Conservation (phyloP, 2,329 filamentous ascomycete genomes). For the Aspergillus vadensis region DNA sequence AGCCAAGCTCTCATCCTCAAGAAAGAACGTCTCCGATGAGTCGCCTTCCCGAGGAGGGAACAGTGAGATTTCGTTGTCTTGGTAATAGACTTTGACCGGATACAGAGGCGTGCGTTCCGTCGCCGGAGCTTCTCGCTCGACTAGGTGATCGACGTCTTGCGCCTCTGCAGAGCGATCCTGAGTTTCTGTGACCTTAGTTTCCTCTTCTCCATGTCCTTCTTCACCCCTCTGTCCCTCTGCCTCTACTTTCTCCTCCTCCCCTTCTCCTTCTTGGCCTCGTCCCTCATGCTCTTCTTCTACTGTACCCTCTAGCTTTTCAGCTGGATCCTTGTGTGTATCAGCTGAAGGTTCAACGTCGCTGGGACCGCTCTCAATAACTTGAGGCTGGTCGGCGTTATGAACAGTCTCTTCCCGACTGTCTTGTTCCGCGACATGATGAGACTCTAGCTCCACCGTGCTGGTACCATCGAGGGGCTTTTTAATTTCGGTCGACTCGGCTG, state of each 20-base stretch:
- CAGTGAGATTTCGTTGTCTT: conserved; percentile 57
- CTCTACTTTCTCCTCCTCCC: conserved; percentile 14
- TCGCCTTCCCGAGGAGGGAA: conserved; percentile 59
- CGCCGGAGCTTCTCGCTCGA: conserved; percentile 10
- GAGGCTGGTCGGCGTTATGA: conserved; percentile 7
- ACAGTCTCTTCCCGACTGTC: conserved; percentile 9
- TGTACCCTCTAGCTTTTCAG: conserved; percentile 2
- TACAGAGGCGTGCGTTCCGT: conserved; percentile 34
- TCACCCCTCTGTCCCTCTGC: conserved; percentile 12
- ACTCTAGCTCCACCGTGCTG: conserved; percentile 26
- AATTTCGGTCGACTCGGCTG: conserved; percentile 3
- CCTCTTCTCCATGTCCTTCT: neutral
- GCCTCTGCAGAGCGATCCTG: neutral
- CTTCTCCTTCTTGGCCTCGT: conserved; percentile 11
- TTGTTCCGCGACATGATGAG: conserved; percentile 5
- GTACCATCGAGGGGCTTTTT: conserved; percentile 19
- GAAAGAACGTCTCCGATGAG: conserved; percentile 57
- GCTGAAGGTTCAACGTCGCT: conserved; percentile 13
- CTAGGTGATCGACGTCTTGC: neutral
- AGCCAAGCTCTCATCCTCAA: conserved; percentile 58
- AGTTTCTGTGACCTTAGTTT: neutral
- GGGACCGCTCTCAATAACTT: conserved; percentile 21
- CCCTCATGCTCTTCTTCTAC: neutral
- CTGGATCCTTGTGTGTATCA: conserved; percentile 15
- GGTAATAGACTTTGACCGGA: conserved; percentile 58